Percentiles rank a stretch among this genome's conserved stretches.
Evolutionary conservation across 2,329 filamentous ascomycete species (phyloP).

Genomic region (Sclerotinia subarctica): DNA sequence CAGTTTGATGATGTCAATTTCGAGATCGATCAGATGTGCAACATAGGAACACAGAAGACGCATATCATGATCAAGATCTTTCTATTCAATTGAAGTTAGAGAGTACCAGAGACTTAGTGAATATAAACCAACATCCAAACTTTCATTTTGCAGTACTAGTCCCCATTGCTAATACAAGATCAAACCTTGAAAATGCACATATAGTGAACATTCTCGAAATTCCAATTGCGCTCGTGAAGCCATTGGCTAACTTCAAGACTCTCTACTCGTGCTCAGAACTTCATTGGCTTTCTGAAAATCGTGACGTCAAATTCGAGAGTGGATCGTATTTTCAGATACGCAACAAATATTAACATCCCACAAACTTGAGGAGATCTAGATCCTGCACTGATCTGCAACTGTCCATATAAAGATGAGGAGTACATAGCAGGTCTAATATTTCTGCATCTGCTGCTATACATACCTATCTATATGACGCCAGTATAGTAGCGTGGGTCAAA

Average conservation of each 20-base stretch:
- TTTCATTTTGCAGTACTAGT: neutral
- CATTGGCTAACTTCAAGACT: accelerated
- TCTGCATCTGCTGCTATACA: no score
- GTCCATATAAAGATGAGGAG: no score
- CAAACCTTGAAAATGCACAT: neutral
- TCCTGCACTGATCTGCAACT: no score
- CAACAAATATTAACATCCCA: neutral
- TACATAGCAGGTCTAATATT: no score
- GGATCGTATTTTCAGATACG: neutral
- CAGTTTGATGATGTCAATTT: neutral
- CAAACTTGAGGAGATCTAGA: no score
- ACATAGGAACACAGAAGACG: neutral
- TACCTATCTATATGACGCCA: accelerated
- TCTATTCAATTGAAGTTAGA: neutral
- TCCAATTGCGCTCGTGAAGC: no score
- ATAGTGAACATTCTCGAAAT: neutral
- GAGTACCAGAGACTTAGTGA: no score
- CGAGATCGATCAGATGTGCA: neutral
- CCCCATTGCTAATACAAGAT: no score
- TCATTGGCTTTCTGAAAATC: neutral
- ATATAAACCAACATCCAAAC: neutral
- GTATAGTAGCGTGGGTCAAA: neutral
- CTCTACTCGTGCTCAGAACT: neutral
- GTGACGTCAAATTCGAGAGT: neutral
- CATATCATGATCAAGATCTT: no score